Percentiles rank a stretch among this genome's conserved stretches.
Conservation (phyloP, 2,329 filamentous ascomycete genomes). For the Pseudofabraea citricarpa region DNA sequence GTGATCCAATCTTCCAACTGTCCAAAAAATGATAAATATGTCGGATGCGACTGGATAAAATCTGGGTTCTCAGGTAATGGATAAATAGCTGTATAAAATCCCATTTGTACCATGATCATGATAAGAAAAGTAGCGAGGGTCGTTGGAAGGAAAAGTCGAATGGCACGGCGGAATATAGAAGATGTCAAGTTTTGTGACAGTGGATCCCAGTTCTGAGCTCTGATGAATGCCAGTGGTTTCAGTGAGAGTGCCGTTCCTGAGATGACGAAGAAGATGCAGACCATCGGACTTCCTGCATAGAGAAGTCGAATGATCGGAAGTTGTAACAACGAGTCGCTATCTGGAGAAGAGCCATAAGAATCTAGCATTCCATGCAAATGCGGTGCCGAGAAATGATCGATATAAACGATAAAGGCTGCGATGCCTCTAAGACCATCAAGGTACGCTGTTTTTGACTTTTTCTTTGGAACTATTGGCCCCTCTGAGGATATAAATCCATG, state of each 20-base stretch:
- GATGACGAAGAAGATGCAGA: conserved; percentile 43
- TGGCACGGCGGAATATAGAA: conserved; percentile 36
- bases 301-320: conserved; percentile 34
- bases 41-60: background rate
- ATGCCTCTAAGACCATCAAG: conserved; percentile 40
- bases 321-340: too few relatives aligned
- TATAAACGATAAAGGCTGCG: conserved; percentile 37
- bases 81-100: conserved; percentile 22
- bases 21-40: background rate
- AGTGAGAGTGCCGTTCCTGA: conserved; percentile 39
- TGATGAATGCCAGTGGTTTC: conserved; percentile 32
- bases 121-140: conserved; percentile 34
- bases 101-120: conserved; percentile 27
- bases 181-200: conserved; percentile 34
- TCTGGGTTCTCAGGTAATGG: conserved; percentile 15
- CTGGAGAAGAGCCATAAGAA: background rate
- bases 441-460: conserved; percentile 31
- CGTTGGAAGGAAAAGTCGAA: conserved; percentile 37
- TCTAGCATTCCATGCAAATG: background rate
- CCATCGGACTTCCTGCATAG: conserved; percentile 37
- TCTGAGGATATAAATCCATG: background rate
- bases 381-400: conserved; percentile 28
- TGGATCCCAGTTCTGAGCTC: conserved; percentile 26
- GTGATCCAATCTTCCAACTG: background rate
- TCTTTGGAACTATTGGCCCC: background rate